Conservation (phyloP, 78 protist species). For the Dictyostelium firmibasis region DNA sequence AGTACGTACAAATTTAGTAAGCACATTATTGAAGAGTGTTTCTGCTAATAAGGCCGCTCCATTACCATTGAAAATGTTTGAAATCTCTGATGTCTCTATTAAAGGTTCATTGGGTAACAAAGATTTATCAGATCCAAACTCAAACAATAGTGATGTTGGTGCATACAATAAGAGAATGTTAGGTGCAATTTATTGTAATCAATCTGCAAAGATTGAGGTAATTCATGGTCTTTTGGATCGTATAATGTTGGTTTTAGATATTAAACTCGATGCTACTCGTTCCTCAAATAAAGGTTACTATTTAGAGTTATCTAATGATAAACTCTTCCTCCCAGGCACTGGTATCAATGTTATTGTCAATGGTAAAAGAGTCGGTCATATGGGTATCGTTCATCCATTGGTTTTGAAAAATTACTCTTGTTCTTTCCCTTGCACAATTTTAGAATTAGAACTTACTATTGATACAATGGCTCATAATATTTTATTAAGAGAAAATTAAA, state of each 20-base stretch:
- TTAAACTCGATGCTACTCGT: neutral
- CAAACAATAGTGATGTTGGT: constrained; percentile 86
- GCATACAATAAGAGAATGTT: constrained; percentile 89
- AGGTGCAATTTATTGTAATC: constrained; percentile 71
- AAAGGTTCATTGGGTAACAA: constrained; percentile 87
- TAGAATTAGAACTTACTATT: constrained; percentile 71
- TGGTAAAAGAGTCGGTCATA: constrained; percentile 84
- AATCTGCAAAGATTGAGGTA: constrained; percentile 84
- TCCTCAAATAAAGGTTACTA: constrained; percentile 32
- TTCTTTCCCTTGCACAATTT: constrained; percentile 74
- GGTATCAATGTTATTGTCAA: constrained; percentile 59
- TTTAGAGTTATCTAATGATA: constrained; percentile 32
- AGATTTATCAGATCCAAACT: constrained; percentile 36
- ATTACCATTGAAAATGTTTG: constrained; percentile 94
- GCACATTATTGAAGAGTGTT: constrained; percentile 94
- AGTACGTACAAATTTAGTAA: constrained; percentile 90
- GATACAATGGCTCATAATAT: constrained; percentile 50
- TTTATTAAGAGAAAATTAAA: constrained; percentile 3
- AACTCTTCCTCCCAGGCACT: constrained; percentile 88
- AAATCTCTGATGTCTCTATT: constrained; percentile 91
- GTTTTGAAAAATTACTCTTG: constrained; percentile 85
- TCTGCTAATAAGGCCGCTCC: constrained; percentile 75
- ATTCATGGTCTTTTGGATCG: constrained; percentile 92
- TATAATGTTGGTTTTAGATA: constrained; percentile 66
- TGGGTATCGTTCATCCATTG: constrained; percentile 94